A percentile compares a stretch with the other conserved stretches of the same genome.
These are phyloP conservation scores for Trichophyton equinum DNA, from an alignment of 2,329 filamentous ascomycete genomes.

Conservation along the genomic window DNA sequence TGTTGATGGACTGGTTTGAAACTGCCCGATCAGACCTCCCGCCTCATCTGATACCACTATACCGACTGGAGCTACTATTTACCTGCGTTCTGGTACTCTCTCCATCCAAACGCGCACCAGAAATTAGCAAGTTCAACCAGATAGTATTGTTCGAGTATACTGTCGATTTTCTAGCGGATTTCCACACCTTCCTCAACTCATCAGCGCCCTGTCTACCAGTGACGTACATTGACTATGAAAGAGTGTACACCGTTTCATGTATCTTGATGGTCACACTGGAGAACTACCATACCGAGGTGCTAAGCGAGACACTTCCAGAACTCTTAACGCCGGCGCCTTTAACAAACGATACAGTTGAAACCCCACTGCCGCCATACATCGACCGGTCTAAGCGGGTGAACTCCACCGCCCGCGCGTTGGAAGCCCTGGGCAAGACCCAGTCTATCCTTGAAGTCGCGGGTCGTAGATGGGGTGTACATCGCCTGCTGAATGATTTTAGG, in stretches of 20 bases:
- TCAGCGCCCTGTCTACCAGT: conserved; percentile 53
- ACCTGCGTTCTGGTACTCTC: conserved; percentile 83
- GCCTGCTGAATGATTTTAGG: conserved; percentile 24
- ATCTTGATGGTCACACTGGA: conserved; percentile 46
- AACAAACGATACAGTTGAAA: background rate
- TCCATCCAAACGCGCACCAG: conserved; percentile 59
- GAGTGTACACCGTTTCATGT: conserved; percentile 58
- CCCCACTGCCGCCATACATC: background rate
- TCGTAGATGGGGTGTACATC: conserved; percentile 24
- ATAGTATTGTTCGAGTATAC: conserved; percentile 75
- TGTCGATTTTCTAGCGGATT: conserved; percentile 64
- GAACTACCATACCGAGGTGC: conserved; percentile 12
- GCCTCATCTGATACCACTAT: conserved; percentile 56
- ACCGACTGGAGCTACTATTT: conserved; percentile 80
- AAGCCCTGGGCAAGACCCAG: conserved; percentile 22
- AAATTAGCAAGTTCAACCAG: conserved; percentile 61
- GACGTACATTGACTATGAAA: conserved; percentile 77
- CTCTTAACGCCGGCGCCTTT: background rate
- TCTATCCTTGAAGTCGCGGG: conserved; percentile 24
- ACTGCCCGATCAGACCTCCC: conserved; percentile 56
- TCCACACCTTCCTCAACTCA: conserved; percentile 54
- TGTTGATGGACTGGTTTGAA: conserved; percentile 68
- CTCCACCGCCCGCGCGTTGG: conserved; percentile 7
- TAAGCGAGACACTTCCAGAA: background rate
- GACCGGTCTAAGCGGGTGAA: background rate